Evolutionary conservation across 139 green algal species (phyloP).

Genomic region (Auxenochlorella protothecoides): DNA sequence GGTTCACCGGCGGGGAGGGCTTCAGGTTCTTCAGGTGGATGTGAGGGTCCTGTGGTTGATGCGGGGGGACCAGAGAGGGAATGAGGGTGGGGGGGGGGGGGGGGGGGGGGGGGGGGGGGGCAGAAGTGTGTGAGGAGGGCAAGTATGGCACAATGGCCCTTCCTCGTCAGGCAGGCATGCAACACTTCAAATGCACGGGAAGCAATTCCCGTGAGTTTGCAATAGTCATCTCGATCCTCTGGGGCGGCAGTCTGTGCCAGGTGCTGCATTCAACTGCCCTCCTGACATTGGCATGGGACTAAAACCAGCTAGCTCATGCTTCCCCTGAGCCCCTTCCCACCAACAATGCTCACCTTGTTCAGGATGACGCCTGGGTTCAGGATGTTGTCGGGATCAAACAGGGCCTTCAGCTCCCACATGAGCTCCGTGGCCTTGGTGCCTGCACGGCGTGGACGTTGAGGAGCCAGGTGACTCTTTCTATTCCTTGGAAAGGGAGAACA

Average conservation of each 20-base stretch:
- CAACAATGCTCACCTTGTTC: constrained; percentile 30
- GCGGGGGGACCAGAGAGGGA: too few relatives aligned
- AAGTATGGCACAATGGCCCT: not conserved
- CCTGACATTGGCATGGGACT: too few relatives aligned
- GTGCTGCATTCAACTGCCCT: too few relatives aligned
- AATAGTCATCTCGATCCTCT: too few relatives aligned
- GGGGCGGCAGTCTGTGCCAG: too few relatives aligned
- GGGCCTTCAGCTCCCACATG: constrained; percentile 95
- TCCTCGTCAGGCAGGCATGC: too few relatives aligned
- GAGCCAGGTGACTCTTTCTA: too few relatives aligned
- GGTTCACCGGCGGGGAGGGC: constrained; percentile 61
- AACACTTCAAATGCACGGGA: too few relatives aligned
- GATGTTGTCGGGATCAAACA: constrained; percentile 87
- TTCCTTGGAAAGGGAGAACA: too few relatives aligned
- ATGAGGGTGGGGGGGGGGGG: not conserved
- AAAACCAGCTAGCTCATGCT: too few relatives aligned
- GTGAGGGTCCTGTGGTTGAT: not conserved
- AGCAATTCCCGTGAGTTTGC: too few relatives aligned
- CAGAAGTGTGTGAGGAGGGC: not conserved
- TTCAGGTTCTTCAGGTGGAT: constrained; percentile 42
- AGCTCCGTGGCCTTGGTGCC: constrained; percentile 83
- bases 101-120: constrained; percentile 1
- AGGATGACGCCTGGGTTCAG: constrained; percentile 87
- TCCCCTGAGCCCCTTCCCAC: too few relatives aligned
- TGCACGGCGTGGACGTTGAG: not conserved